A percentile compares a stretch with the other conserved stretches of the same genome.
phyloP scores from a whole-genome alignment of 1,284 basidiomycete genomes.

The Malassezia brasiliensis region DNA sequence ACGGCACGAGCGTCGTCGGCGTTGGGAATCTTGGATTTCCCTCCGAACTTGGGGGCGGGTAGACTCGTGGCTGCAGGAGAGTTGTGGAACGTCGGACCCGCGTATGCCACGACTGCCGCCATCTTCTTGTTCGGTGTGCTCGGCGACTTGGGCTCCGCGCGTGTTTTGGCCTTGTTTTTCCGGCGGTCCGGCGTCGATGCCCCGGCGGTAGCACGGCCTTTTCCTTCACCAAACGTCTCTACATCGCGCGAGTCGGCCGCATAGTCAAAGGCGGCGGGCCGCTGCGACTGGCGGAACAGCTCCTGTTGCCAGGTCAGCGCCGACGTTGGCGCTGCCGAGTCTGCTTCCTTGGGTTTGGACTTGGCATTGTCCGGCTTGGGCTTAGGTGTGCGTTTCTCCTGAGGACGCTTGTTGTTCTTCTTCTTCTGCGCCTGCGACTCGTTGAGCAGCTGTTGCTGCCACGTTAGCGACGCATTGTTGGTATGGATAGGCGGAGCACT shows the following conservation, averaged over 20 bases:
- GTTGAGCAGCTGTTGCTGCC: constrained; percentile 15
- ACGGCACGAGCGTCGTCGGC: background rate
- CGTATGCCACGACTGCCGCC: constrained; percentile 3
- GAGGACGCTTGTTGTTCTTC: background rate
- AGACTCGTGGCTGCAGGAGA: constrained; percentile 14
- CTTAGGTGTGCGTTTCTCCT: constrained; percentile 3
- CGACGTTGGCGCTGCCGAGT: background rate
- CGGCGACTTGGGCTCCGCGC: background rate
- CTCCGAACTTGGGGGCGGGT: constrained; percentile 10
- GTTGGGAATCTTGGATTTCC: background rate
- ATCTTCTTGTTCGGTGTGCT: constrained; percentile 3
- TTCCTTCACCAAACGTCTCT: constrained; percentile 12
- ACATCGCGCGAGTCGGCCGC: constrained; percentile 7
- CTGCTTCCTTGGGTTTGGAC: background rate
- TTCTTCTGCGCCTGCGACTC: background rate
- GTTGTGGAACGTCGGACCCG: constrained; percentile 15
- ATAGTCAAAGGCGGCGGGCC: constrained; percentile 7
- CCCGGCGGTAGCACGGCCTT: background rate
- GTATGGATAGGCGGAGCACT: background rate
- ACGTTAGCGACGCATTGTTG: constrained; percentile 2
- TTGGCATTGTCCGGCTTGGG: background rate
- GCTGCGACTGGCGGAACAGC: constrained; percentile 6
- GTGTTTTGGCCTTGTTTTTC: background rate
- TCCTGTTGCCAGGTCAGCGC: constrained; percentile 16
- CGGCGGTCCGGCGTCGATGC: constrained; percentile 1